Percentiles rank a stretch among this genome's conserved stretches.
Conservation (phyloP, 352 stramenopile species). For the Globisporangium canariense region DNA sequence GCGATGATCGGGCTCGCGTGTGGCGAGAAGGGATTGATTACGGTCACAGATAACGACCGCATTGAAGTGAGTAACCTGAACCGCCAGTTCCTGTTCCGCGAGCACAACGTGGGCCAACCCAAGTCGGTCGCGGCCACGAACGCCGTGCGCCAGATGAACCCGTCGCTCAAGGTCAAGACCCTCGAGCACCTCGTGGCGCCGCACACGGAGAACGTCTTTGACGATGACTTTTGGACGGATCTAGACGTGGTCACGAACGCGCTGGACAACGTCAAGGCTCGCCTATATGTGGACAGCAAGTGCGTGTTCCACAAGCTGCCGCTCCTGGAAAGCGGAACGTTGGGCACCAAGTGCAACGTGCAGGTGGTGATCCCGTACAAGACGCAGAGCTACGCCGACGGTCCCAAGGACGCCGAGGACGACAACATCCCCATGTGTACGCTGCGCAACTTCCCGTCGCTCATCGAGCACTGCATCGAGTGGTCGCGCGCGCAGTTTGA, state of each 20-base stretch:
- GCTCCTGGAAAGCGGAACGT: slow-evolving; percentile 97
- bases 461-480: slow-evolving; percentile 97
- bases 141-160: slow-evolving; percentile 76
- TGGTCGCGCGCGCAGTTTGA: slow-evolving; percentile 93
- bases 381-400: slow-evolving; percentile 93
- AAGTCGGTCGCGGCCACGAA: slow-evolving; percentile 81
- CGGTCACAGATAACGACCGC: slow-evolving; percentile 83
- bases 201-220: slow-evolving; percentile 79
- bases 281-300: slow-evolving; percentile 98
- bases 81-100: slow-evolving; percentile 83
- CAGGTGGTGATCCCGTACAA: slow-evolving; percentile 86
- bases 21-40: slow-evolving; percentile 73
- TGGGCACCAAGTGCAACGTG: slow-evolving; percentile 99
- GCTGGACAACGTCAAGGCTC: slow-evolving; percentile 98
- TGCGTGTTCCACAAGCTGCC: slow-evolving; percentile 97
- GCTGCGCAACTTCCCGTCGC: slow-evolving; percentile 98
- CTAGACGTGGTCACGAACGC: slow-evolving; percentile 97
- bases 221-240: slow-evolving; percentile 81
- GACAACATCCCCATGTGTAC: slow-evolving; percentile 99
- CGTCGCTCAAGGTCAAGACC: slow-evolving; percentile 71
- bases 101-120: slow-evolving; percentile 82
- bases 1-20: slow-evolving; percentile 78
- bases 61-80: slow-evolving; percentile 89
- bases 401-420: slow-evolving; percentile 96
- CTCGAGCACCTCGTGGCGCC: slow-evolving; percentile 77